Evolutionary conservation across 305 asterid genomes (phyloP), one percentile per base, ranked within the genome.

Genomic region (Coffea humblotiana): DNA sequence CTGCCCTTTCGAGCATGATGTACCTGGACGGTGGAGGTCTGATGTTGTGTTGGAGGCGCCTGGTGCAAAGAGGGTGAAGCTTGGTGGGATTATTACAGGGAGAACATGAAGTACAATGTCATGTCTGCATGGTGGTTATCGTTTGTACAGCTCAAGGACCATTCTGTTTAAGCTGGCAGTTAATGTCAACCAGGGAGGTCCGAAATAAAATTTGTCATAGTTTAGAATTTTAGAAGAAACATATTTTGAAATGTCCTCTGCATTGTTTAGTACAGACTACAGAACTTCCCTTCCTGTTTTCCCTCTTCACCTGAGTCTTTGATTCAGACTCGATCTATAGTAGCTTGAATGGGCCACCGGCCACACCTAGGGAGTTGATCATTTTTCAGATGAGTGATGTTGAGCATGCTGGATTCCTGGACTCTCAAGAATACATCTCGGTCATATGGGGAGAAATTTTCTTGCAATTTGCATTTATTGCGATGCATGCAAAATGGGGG

Each of bases 1-100:
- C 45, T 86, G 88, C 83, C 74, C 29, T 9, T 83, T 64, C 83
- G 61, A 8, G 77, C 90, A 88, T 67, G 84, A 75, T 6, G 70
- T 58, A 52, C 51, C 84, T 51, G 32, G 70, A 35, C 83, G 35
- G 48, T 16, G 71, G 77, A 80, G 79, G 77, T 43, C 25, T 48
- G 47, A 60, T 77, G 73, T 82, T 58, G 73, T 56, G 35, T 52
- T 8, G 70, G 89, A 79, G 64, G 76, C 56, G 60, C 82, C 85
- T 9, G 65, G 76, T n/a, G 27, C 66, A 29, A 83, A 83, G 76
- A 75, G 83, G 60, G 70, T 76, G 83, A 83, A 76, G 72, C 61
- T 77, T 45, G 81, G 16, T 71, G 43, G 40, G 56, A n/a, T 32
- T 47, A 37, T 71, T 43, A 58, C 23, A 0, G 71, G 61, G 45